These are phyloP conservation scores for Tephrocybe rancida DNA, from an alignment of 768 basidiomycete genomes.

Conservation along the genomic window DNA sequence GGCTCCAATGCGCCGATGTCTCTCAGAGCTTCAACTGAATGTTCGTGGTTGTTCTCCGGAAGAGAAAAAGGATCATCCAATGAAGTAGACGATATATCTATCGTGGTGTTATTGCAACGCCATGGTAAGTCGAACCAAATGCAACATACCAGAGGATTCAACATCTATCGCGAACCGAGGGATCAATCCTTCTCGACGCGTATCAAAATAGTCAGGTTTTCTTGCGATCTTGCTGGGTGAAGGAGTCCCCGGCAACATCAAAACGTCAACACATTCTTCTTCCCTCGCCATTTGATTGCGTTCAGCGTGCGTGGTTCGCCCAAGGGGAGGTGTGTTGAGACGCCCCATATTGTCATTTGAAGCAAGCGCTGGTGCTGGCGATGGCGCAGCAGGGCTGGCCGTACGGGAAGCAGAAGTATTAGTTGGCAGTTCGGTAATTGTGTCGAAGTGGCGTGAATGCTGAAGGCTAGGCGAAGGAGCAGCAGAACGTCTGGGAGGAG, in stretches of 20 bases:
- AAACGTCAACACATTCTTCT: constrained; percentile 29
- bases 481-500: constrained; percentile 36
- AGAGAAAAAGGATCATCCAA: constrained; percentile 6
- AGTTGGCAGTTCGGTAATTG: neutral
- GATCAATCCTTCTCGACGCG: constrained; percentile 25
- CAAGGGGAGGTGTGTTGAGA: constrained; percentile 35
- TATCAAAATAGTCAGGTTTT: constrained; percentile 4
- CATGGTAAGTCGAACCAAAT: neutral
- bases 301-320: constrained; percentile 37
- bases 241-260: constrained; percentile 35
- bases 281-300: constrained; percentile 29
- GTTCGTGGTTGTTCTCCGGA: neutral
- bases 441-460: neutral
- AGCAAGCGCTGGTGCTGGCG: neutral
- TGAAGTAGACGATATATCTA: constrained; percentile 6
- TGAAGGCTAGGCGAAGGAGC: constrained; percentile 23
- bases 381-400: neutral
- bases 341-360: neutral
- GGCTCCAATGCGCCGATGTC: neutral
- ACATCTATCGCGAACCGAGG: constrained; percentile 32
- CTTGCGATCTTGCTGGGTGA: constrained; percentile 35
- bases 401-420: neutral
- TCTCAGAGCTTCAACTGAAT: neutral
- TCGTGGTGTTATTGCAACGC: neutral
- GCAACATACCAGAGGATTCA: constrained; percentile 17